Evolutionary conservation across 306 rosid species (phyloP), one percentile per base, ranked within the genome.

Genomic region (Mucuna pruriens): DNA sequence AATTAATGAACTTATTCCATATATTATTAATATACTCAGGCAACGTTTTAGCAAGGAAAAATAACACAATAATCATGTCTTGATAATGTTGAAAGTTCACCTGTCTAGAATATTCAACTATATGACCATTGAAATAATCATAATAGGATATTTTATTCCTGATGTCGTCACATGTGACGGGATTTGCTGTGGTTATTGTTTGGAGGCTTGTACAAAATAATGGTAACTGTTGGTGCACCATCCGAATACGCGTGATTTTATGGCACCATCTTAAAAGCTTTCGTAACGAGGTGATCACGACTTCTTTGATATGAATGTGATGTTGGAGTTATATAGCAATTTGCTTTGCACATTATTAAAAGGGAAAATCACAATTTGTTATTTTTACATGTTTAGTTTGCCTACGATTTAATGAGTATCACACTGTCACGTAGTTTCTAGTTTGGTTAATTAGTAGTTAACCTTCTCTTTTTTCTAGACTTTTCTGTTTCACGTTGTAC

Each of bases 1-100:
- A 67, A 67, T 61, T 38, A 58, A 42, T 63, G 19, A 62, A 74
- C 23, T 75, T 79, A 54, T 86, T 84, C 64, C 80, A 57, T 22
- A 22, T 55, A 55, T 55, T 19, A 20, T 55, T 55, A 55, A 20
- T 10, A 22, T 22, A 7, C 11, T 5, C 38, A 34, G 49, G 17
- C 49, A 83, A 83, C 57, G 49, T 76, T 55, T 48, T 58, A 45
- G 82, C 29, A 23, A 70, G 46, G 58, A 7, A 25, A 25, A 82
- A 45, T 26, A 48, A 23, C 69, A 52, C 48, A 22, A 26, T 71
- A 49, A 48, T 29, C 36, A 4, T 42, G 22, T 26, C 34, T 64
- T 64, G 17, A 64, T 63, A 40, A 7, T 51, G 58, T 39, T 51
- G 40, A 75, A 29, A 36, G 22, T 61, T 76, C 36, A 33, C 31